Base-by-base conservation (phyloP, 2,329 filamentous ascomycete genomes). In the Fusarium sp. region DNA sequence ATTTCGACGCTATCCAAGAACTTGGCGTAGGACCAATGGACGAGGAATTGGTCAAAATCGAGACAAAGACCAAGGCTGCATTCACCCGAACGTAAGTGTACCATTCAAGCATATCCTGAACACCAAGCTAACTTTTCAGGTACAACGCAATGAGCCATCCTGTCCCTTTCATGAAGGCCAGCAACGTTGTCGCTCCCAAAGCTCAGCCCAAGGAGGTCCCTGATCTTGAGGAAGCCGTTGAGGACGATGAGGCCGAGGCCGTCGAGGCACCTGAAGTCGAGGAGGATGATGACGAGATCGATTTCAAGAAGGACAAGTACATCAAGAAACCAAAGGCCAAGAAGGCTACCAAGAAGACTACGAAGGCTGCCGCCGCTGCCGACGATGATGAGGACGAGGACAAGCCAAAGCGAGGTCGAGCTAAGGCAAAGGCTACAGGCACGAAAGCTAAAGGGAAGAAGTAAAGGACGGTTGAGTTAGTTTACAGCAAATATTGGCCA, bases 161-260 rank as follows among this genome's bases (percentile, higher is more conserved):
- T 0, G 81, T 99, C 50, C 94, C 96, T 2, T 99, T 97, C 80
- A 97, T 98, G 89, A 98, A 97, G 80, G 93, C 94, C 3, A 93
- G 88, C 72, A 92, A 86, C 67, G 86, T 96, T 17, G 78, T 88
- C 11, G 91, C 88, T 5, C 89, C 93, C 6, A 93, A 92, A 82
- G 90, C 89, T 73, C 81, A 84, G 39, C 82, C 88, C 24, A 89
- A 88, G 78, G 93, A 95, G 46, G 91, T 91, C 64, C 96, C 96
- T 1, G 96, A 99, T 80, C 85, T 99, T 30, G 96, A 99, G 80
- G 96, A 99, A 79, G 96, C 94, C 3, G 91, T 99, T 53, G 94
- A 98, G 47, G 95, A 97, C 71, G 95, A 97, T 44, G 91, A 89
- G 20, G 89, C 85, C n/a, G 89, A 89, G 32, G 81, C 83, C 26